These are phyloP conservation scores for Daucus carota DNA, from an alignment of 129 eudicot genomes.

Conservation along the genomic window DH1_v3.0 NC_030384.2:34105501-34106000, in stretches of 20 bases:
- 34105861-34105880: neutral
- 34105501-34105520: neutral
- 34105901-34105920: neutral
- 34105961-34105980: neutral
- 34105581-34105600: neutral
- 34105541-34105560: neutral
- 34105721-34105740: neutral
- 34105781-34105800: neutral
- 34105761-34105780: neutral
- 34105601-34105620: neutral
- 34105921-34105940: neutral
- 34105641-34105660: neutral
- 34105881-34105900: neutral
- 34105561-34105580: constrained; percentile 4
- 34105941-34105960: neutral
- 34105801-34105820: neutral
- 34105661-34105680: neutral
- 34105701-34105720: neutral
- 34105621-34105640: neutral
- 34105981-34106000: neutral
- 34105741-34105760: neutral
- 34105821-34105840: neutral
- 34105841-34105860: neutral
- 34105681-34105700: neutral
- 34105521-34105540: neutral